phyloP scores from a whole-genome alignment of 352 stramenopile species.

The Thalassiosira mediterranea region DNA sequence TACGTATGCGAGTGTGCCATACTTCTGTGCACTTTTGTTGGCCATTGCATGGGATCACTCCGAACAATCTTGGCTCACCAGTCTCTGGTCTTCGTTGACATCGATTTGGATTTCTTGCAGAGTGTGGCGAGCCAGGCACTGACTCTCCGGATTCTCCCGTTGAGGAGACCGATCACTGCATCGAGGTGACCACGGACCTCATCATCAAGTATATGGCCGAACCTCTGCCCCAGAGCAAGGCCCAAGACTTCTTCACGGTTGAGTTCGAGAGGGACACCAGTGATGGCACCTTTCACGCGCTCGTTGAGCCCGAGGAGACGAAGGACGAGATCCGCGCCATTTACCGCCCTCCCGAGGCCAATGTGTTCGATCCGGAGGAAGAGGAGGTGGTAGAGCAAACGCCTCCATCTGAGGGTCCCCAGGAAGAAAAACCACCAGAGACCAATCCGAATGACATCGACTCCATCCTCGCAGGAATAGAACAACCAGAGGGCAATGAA shows the following conservation, averaged over 20 bases:
- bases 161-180: conserved; percentile 17
- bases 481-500: too few relatives aligned
- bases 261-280: conserved; percentile 5
- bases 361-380: too few relatives aligned
- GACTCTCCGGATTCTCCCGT: too few relatives aligned
- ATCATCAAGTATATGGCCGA: conserved; percentile 7
- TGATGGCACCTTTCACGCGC: background rate
- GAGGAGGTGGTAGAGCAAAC: too few relatives aligned
- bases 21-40: too few relatives aligned
- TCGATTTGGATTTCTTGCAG: conserved; percentile 6
- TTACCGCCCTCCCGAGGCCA: background rate
- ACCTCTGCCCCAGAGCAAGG: background rate
- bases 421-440: too few relatives aligned
- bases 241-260: background rate
- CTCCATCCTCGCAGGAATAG: too few relatives aligned
- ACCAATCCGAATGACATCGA: too few relatives aligned
- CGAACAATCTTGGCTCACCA: too few relatives aligned
- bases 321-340: conserved; percentile 1
- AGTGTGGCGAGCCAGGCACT: conserved; percentile 4
- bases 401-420: too few relatives aligned
- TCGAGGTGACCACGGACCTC: conserved; percentile 16
- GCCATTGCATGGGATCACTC: too few relatives aligned
- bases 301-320: conserved; percentile 3
- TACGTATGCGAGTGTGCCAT: too few relatives aligned
- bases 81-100: background rate